phyloP scores from a whole-genome alignment of 163 green algal genomes.

The Scenedesmus sp. region DNA sequence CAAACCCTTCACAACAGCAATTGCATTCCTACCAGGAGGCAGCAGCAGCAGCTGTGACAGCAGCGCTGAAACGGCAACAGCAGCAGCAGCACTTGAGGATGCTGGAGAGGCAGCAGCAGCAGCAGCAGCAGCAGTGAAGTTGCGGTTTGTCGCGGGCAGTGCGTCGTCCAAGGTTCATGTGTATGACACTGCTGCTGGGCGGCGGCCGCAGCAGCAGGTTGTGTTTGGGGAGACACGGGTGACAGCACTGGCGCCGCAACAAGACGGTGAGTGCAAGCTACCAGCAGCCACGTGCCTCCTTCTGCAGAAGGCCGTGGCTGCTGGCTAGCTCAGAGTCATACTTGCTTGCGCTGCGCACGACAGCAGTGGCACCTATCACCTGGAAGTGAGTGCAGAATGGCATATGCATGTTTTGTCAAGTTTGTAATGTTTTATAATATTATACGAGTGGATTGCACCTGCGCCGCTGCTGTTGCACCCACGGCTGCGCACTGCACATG shows the following conservation, averaged over 20 bases:
- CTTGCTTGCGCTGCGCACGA: no score
- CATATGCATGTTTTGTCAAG: no score
- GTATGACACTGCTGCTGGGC: constrained; percentile 74
- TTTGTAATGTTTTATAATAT: no score
- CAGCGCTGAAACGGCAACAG: neutral
- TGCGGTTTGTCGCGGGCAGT: constrained; percentile 44
- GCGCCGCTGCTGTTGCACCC: no score
- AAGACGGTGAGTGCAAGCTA: constrained; percentile 54
- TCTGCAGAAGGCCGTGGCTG: no score
- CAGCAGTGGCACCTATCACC: constrained; percentile 26
- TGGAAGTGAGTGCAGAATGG: no score
- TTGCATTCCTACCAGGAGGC: constrained; percentile 74
- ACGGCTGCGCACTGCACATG: no score
- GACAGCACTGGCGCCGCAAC: constrained; percentile 70
- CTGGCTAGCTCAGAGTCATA: no score
- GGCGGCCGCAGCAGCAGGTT: constrained; percentile 68
- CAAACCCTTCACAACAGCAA: constrained; percentile 76
- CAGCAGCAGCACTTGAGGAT: neutral
- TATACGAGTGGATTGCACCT: no score
- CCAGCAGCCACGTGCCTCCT: no score
- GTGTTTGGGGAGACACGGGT: constrained; percentile 74
- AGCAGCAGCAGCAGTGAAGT: neutral
- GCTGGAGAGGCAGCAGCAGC: constrained; percentile 34
- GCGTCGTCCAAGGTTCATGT: constrained; percentile 79
- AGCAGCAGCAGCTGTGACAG: neutral